These are phyloP conservation scores for Monilinia vaccinii-corymbosi DNA, from an alignment of 2,329 filamentous ascomycete species.

Conservation along the genomic window DNA sequence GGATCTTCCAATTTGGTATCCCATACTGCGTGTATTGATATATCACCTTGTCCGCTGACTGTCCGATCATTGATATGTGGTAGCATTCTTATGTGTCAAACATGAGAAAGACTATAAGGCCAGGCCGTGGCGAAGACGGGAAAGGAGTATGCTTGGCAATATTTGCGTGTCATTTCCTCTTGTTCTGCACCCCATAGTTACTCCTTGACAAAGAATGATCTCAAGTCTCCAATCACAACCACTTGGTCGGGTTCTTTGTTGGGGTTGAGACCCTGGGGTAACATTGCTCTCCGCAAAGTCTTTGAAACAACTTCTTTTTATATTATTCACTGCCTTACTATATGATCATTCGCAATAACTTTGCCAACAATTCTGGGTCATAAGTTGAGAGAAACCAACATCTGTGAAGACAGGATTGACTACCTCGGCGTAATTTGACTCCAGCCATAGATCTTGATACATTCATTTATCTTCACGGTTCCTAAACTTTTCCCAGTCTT, in stretches of 20 bases:
- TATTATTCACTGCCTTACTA: not conserved
- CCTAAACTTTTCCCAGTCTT: not conserved
- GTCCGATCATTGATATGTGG: not conserved
- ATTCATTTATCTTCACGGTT: not conserved
- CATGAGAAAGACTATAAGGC: not conserved
- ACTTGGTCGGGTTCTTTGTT: not conserved
- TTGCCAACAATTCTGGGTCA: not conserved
- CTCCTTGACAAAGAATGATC: not conserved
- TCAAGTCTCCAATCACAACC: not conserved
- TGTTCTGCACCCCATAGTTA: not conserved
- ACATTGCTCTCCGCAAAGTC: not conserved
- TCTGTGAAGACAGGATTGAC: not conserved
- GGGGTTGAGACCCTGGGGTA: not conserved
- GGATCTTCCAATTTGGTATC: not conserved
- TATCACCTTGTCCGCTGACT: not conserved
- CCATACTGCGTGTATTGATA: not conserved
- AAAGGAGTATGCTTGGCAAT: not conserved
- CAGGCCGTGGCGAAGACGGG: not conserved
- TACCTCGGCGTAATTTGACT: not conserved
- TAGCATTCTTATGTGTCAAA: not conserved
- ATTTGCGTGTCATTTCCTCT: no score
- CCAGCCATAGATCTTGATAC: not conserved
- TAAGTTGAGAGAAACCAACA: not conserved
- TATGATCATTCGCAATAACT: not conserved
- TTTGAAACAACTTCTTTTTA: not conserved